Evolutionary conservation across 2,329 filamentous ascomycete genomes (phyloP), one percentile per base, ranked within the genome.

Genomic region (Fusarium brachygibbosum): DNA sequence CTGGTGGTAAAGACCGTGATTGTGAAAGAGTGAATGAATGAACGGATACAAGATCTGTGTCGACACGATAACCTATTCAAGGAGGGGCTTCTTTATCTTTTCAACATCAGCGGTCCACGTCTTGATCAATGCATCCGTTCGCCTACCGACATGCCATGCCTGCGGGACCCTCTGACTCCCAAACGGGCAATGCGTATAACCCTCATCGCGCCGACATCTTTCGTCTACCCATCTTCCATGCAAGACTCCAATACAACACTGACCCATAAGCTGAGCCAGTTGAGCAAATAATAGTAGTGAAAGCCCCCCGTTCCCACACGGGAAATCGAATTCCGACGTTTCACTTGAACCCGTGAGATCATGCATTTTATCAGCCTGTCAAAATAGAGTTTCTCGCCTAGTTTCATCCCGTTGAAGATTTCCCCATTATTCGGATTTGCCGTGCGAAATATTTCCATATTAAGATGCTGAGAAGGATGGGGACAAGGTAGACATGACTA

Each of bases 321-420:
- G 53, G 40, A 45, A 46, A 61, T 34, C 8, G n/a, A 0, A 12
- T 61, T 25, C 63, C 63, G 63, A 12, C 11, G 61, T 66, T 66
- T 56, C 25, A 56, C 16, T 12, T 41, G 44, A 23, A 8, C 2
- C 29, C 55, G 52, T 3, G 19, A 32, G 19, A 29, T 40, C 45
- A 42, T 48, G 34, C 42, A 48, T 29, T 34, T 59, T 12, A 5
- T 23, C 23, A 28, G 49, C 1, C 2, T 6, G 8, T 29, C 5
- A 3, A 54, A 53, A 54, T 66, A 66, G 44, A 66, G 62, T 66
- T 66, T 65, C 32, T 38, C 29, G 14, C 23, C 2, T 8, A 19
- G 62, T 66, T 55, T 55, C 55, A 66, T 55, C 34, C 55, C 29
- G 34, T 51, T 37, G 9, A 28, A 3, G 48, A 29, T 13, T 28